phyloP scores from a whole-genome alignment of 2,329 filamentous ascomycete genomes.

The Colletotrichum sp. region DNA sequence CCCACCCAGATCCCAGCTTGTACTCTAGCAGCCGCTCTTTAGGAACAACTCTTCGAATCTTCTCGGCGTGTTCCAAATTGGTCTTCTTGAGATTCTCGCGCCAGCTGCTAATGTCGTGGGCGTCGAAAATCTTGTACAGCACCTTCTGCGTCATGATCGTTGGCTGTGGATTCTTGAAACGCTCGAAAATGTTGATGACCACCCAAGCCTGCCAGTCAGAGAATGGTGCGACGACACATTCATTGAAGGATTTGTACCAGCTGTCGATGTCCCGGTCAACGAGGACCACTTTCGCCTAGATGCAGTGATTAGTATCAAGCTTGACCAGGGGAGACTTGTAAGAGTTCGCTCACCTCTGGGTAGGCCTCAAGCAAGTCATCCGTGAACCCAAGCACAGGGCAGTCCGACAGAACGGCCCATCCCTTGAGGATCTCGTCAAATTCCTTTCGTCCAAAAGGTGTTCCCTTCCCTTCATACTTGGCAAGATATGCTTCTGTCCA shows the following conservation, averaged over 20 bases:
- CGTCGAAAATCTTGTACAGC: not conserved
- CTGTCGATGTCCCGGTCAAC: constrained; percentile 29
- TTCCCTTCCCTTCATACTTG: constrained; percentile 20
- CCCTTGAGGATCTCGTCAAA: constrained; percentile 23
- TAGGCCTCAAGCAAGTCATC: constrained; percentile 45
- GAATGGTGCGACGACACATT: not conserved
- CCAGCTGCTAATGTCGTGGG: not conserved
- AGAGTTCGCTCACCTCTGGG: constrained; percentile 33
- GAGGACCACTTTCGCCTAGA: constrained; percentile 42
- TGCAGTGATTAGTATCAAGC: not conserved
- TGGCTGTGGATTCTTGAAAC: not conserved
- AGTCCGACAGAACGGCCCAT: constrained; percentile 41
- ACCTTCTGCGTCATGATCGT: not conserved
- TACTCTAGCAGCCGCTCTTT: constrained; percentile 35
- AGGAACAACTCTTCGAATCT: not conserved
- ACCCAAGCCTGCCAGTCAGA: not conserved
- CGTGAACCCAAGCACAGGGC: constrained; percentile 38
- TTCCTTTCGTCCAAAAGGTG: constrained; percentile 17
- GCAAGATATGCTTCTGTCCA: constrained; percentile 24
- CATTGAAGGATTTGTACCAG: constrained; percentile 26
- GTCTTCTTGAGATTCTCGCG: not conserved
- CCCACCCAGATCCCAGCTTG: constrained; percentile 41
- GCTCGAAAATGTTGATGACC: not conserved
- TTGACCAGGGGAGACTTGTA: not conserved
- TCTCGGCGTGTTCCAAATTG: not conserved